These are phyloP conservation scores for Coemansia sp. DNA, from an alignment of 192 early-diverging fungal genomes.

Conservation along the genomic window DNA sequence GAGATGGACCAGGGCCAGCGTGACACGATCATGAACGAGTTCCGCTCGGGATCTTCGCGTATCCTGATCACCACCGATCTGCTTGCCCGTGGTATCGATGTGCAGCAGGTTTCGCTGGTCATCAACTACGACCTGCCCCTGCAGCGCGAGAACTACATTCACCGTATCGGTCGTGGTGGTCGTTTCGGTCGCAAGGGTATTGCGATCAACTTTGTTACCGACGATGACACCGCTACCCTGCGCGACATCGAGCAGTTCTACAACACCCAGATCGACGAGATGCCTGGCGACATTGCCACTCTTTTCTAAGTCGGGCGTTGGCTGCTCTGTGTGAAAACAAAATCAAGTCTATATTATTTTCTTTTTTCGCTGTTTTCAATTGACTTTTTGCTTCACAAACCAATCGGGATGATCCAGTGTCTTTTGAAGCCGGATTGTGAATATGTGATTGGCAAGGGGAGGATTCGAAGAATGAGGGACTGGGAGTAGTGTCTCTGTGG, in stretches of 20 bases:
- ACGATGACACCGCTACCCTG: slow-evolving; percentile 89
- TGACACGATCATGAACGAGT: slow-evolving; percentile 98
- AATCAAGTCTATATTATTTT: not conserved
- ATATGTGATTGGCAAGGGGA: no score
- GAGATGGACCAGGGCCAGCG: slow-evolving; percentile 98
- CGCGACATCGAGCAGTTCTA: slow-evolving; percentile 92
- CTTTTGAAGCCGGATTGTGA: no score
- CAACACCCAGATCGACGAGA: slow-evolving; percentile 99
- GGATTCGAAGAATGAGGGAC: no score
- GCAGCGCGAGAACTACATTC: slow-evolving; percentile 99
- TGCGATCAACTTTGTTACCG: slow-evolving; percentile 98
- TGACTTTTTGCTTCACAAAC: not conserved
- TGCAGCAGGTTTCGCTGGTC: slow-evolving; percentile 99
- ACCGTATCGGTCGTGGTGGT: slow-evolving; percentile 99
- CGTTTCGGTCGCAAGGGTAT: slow-evolving; percentile 99
- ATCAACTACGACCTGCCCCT: slow-evolving; percentile 98
- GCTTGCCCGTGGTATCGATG: slow-evolving; percentile 98
- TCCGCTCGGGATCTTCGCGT: slow-evolving; percentile 94
- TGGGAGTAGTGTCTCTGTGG: no score
- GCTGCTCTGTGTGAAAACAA: not conserved
- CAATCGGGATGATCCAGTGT: not conserved
- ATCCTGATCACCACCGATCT: slow-evolving; percentile 97
- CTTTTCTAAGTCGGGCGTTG: slow-evolving; percentile 56
- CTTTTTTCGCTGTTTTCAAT: slow-evolving; percentile 2
- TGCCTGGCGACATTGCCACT: slow-evolving; percentile 97